A percentile compares a stretch with the other conserved stretches of the same genome.
Evolutionary conservation across 768 basidiomycete species (phyloP).

Genomic region (Tylopilus sp.): DNA sequence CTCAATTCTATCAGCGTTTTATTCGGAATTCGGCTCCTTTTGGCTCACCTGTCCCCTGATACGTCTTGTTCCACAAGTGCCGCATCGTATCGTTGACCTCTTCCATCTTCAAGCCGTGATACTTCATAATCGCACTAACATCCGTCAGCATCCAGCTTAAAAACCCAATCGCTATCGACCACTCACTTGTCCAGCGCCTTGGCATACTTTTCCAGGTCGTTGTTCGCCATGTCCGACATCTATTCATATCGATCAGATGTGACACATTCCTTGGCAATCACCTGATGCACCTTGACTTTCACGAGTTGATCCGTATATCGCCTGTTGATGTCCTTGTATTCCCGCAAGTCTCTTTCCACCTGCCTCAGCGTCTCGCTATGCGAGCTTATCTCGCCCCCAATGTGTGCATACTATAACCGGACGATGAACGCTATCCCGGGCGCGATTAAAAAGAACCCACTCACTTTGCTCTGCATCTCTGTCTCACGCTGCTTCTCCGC

Average conservation of each 20-base stretch:
- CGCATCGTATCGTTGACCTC: slow-evolving; percentile 99
- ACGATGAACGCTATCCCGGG: slow-evolving; percentile 2
- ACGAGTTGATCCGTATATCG: slow-evolving; percentile 88
- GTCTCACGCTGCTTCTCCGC: slow-evolving; percentile 70
- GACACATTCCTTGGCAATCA: not conserved
- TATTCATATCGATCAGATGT: slow-evolving; percentile 29
- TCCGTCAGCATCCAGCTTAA: slow-evolving; percentile 12
- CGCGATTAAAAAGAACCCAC: slow-evolving; percentile 15
- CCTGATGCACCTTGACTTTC: slow-evolving; percentile 76
- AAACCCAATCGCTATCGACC: not conserved
- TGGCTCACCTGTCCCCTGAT: slow-evolving; percentile 88
- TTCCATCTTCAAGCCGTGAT: slow-evolving; percentile 96
- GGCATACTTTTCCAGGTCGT: slow-evolving; percentile 94
- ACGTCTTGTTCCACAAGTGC: slow-evolving; percentile 97
- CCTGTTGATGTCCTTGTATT: slow-evolving; percentile 85
- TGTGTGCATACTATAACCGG: slow-evolving; percentile 61
- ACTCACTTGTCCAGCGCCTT: slow-evolving; percentile 94
- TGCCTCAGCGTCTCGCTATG: slow-evolving; percentile 62
- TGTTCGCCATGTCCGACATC: slow-evolving; percentile 98
- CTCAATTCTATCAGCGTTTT: slow-evolving; percentile 11
- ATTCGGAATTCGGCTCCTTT: not conserved
- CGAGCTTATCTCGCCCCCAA: slow-evolving; percentile 80
- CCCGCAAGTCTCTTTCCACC: slow-evolving; percentile 67
- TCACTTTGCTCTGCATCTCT: slow-evolving; percentile 64
- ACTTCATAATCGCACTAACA: slow-evolving; percentile 94